Evolutionary conservation across 2,329 filamentous ascomycete genomes (phyloP), one percentile per base, ranked within the genome.

Genomic region (Clarireedia paspali): DNA sequence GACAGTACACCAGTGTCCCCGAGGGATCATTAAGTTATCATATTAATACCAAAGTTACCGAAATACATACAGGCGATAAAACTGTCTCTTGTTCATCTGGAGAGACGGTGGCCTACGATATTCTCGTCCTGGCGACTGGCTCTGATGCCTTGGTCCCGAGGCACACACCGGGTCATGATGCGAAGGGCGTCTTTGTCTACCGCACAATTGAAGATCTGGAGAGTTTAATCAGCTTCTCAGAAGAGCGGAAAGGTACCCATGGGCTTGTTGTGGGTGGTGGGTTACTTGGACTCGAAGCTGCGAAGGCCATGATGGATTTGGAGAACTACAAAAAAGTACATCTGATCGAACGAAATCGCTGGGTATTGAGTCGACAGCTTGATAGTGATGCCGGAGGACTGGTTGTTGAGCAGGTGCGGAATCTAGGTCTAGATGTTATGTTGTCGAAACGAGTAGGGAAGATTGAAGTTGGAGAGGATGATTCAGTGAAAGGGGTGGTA

Each of bases 301-400:
- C 89, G 36, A 94, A 95, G 66, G 91, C 91, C 2, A 91, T 96
- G 88, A 85, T 91, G 75, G 90, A 95, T 67, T 74, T 96, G 7
- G 79, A 88, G 63, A 81, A 84, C 51, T 95, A 87, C 66, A 76
- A 79, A 12, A 81, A 83, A 56, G 87, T 96, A 51, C 88, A 84
- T 62, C 74, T 96, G 7, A 83, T 96, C 51, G 91, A 96, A 70
- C 79, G 89, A 52, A 92, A 91, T 66, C 73, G 80, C 63, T 96
- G 89, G 88, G 85, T 95, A 0, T 70, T 96, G 45, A 89, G 87
- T 53, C 78, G 91, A 54, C 91, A 96, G 66, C 74, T 96, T 1
- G 91, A 96, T 67, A 77, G 75, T 7, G 89, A 95, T 68, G 91
- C 89, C 0, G 91, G 91, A 1, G 78, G 72, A 14, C 82, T 96